Conservation (phyloP, 495 filamentous ascomycete species). For the Penicillium verhagenii region DNA sequence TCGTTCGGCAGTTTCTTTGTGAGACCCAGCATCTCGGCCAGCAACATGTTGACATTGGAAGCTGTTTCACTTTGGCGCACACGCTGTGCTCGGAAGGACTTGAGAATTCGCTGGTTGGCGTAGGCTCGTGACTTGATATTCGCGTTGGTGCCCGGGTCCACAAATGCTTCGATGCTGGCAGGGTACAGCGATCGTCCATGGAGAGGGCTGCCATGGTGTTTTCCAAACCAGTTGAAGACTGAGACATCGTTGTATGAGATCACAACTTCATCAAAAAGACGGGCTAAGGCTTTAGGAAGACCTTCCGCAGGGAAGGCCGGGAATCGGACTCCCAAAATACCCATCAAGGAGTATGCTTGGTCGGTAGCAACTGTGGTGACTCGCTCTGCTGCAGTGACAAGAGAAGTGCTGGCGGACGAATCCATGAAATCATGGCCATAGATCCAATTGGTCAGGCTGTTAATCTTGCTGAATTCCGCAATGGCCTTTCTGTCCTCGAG, state of each 20-base stretch:
- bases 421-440: background rate
- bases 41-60: background rate
- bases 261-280: slow-evolving; percentile 19
- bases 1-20: background rate
- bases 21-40: slow-evolving; percentile 4
- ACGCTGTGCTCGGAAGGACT: slow-evolving; percentile 6
- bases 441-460: background rate
- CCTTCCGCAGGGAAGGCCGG: slow-evolving; percentile 19
- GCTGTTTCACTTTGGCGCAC: slow-evolving; percentile 7
- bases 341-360: slow-evolving; percentile 21
- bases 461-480: background rate
- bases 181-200: slow-evolving; percentile 16
- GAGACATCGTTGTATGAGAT: slow-evolving; percentile 12
- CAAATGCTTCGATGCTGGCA: slow-evolving; percentile 11
- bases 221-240: slow-evolving; percentile 18
- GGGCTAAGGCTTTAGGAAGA: slow-evolving; percentile 14
- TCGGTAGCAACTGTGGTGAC: slow-evolving; percentile 14
- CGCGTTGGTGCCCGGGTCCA: background rate
- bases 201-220: slow-evolving; percentile 10
- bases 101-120: slow-evolving; percentile 3
- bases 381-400: slow-evolving; percentile 11
- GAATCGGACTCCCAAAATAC: slow-evolving; percentile 18
- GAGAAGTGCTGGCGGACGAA: slow-evolving; percentile 12
- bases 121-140: background rate
- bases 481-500: slow-evolving; percentile 5